Percentiles rank a stretch among this genome's conserved stretches.
Evolutionary conservation across 1,284 basidiomycete genomes (phyloP).

Genomic region (Ceratobasidium papillatum): DNA sequence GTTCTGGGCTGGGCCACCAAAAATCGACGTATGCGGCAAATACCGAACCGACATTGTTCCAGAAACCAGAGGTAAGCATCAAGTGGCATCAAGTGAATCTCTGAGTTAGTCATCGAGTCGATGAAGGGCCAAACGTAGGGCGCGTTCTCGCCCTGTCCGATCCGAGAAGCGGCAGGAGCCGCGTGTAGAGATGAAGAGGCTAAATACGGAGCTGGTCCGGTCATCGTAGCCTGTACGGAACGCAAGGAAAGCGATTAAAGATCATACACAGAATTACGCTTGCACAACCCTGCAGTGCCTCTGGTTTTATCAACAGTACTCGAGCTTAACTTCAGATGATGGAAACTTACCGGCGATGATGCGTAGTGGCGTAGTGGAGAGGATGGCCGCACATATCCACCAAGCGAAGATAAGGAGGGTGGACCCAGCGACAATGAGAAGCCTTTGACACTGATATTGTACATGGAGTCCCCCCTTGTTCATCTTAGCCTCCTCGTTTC

Average conservation of each 20-base stretch:
- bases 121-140: slow-evolving; percentile 87
- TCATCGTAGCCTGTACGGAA: slow-evolving; percentile 79
- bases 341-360: slow-evolving; percentile 69
- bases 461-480: not conserved
- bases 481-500: slow-evolving; percentile 26
- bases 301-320: not conserved
- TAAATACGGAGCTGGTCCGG: slow-evolving; percentile 81
- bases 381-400: slow-evolving; percentile 79
- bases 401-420: slow-evolving; percentile 74
- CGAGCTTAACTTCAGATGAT: not conserved
- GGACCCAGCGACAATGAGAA: slow-evolving; percentile 60
- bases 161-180: slow-evolving; percentile 78
- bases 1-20: slow-evolving; percentile 79
- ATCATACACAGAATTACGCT: slow-evolving; percentile 82
- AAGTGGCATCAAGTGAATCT: slow-evolving; percentile 91
- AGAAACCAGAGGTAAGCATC: slow-evolving; percentile 88
- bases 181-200: slow-evolving; percentile 78
- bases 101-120: slow-evolving; percentile 87
- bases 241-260: slow-evolving; percentile 76
- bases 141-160: slow-evolving; percentile 88
- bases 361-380: slow-evolving; percentile 71
- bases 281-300: slow-evolving; percentile 70
- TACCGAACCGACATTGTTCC: slow-evolving; percentile 90
- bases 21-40: slow-evolving; percentile 83
- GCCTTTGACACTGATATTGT: slow-evolving; percentile 51